Conservation (phyloP, 148 eudicot genomes). For the Rhododendron molle region DNA sequence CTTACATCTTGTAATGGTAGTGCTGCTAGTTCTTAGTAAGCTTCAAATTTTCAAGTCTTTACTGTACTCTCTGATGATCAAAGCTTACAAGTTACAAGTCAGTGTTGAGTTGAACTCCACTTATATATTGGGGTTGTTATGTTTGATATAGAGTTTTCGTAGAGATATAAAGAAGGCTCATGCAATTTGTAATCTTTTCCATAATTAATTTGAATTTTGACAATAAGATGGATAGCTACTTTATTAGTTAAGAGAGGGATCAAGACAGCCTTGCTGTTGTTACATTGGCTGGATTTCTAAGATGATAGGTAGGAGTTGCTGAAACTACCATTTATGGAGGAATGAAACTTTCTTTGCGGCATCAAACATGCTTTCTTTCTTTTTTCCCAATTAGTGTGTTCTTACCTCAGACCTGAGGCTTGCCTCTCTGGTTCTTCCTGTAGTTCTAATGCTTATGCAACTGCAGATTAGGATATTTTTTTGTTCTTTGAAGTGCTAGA, state of each 20-base stretch:
- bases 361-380: neutral
- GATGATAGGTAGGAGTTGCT: too few species aligned
- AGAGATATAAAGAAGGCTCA: neutral
- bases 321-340: neutral
- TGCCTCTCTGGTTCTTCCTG: neutral
- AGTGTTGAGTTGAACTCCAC: neutral
- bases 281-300: too few species aligned
- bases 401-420: neutral
- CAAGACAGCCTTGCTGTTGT: neutral
- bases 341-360: neutral
- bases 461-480: neutral
- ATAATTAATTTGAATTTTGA: slow-evolving; percentile 4
- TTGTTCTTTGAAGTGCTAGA: neutral
- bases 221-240: too few species aligned
- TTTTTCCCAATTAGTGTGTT: neutral
- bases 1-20: slow-evolving; percentile 24
- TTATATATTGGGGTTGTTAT: neutral
- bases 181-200: neutral
- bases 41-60: neutral
- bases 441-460: neutral
- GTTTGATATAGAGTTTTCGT: neutral
- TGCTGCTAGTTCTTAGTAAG: slow-evolving; percentile 24
- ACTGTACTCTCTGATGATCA: neutral
- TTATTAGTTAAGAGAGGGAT: neutral
- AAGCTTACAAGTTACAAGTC: neutral